Evolutionary conservation across 164 flowering plant genomes (phyloP).

Genomic region (Liquidambar formosana): DNA sequence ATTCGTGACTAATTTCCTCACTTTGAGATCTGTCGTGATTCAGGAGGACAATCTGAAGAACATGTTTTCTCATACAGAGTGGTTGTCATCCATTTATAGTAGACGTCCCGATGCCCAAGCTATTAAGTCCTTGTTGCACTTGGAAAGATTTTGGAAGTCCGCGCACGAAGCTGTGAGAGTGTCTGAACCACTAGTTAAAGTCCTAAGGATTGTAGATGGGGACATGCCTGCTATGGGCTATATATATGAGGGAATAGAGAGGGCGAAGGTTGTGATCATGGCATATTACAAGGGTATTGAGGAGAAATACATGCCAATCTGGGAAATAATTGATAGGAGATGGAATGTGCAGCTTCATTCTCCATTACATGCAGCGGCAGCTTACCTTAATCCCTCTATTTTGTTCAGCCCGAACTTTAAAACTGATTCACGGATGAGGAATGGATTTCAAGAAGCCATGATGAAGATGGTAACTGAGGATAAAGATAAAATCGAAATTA

Average conservation of each 20-base stretch:
- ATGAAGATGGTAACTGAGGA: slow-evolving; percentile 52
- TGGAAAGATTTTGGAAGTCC: slow-evolving; percentile 63
- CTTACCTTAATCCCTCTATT: slow-evolving; percentile 68
- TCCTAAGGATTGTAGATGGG: slow-evolving; percentile 64
- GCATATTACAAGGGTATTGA: slow-evolving; percentile 51
- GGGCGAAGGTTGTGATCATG: slow-evolving; percentile 60
- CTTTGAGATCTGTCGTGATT: slow-evolving; percentile 53
- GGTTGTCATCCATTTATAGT: slow-evolving; percentile 48
- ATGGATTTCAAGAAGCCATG: slow-evolving; percentile 76
- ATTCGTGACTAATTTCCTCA: slow-evolving; percentile 46
- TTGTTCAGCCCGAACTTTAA: slow-evolving; percentile 52
- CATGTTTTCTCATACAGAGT: slow-evolving; percentile 64
- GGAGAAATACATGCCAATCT: slow-evolving; percentile 55
- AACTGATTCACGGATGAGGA: slow-evolving; percentile 57
- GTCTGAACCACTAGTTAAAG: slow-evolving; percentile 60
- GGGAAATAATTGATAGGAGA: slow-evolving; percentile 70
- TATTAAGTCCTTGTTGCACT: slow-evolving; percentile 39
- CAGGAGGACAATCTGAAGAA: slow-evolving; percentile 59
- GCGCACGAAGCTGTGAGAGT: slow-evolving; percentile 54
- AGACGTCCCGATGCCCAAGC: slow-evolving; percentile 52
- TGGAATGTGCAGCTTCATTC: slow-evolving; percentile 61
- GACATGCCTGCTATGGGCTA: slow-evolving; percentile 81
- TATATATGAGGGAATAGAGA: slow-evolving; percentile 69
- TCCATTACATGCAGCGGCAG: slow-evolving; percentile 64
- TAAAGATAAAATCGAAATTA: slow-evolving; percentile 56